Percentiles rank a stretch among this genome's conserved stretches.
These are phyloP conservation scores for Clarireedia sp. DNA, from an alignment of 2,329 filamentous ascomycete genomes.

Conservation along the genomic window DNA sequence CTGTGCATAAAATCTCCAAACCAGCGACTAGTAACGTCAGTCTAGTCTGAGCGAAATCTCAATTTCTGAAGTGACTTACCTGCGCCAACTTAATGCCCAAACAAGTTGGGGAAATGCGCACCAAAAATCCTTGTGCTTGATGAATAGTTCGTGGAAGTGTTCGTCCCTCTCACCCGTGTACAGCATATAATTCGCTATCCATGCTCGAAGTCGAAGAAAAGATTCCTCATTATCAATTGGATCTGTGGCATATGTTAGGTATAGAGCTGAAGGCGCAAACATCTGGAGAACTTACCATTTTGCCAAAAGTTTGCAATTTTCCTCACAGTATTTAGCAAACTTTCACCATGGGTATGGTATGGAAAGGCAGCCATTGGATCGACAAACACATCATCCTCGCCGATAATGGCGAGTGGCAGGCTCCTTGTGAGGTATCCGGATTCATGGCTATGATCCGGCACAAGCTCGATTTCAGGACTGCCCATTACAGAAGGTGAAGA, in stretches of 20 bases:
- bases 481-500: constrained; percentile 25
- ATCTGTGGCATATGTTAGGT: constrained; percentile 32
- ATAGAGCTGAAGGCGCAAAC: neutral
- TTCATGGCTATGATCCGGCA: constrained; percentile 23
- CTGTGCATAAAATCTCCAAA: constrained; percentile 27
- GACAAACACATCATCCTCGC: constrained; percentile 20
- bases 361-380: constrained; percentile 44
- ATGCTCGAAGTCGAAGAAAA: constrained; percentile 38
- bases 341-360: constrained; percentile 25
- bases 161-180: constrained; percentile 32
- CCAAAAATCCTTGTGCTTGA: constrained; percentile 44
- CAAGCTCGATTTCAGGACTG: constrained; percentile 28
- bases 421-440: constrained; percentile 19
- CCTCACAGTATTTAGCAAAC: constrained; percentile 15
- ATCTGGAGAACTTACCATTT: constrained; percentile 32
- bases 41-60: neutral
- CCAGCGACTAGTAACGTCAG: constrained; percentile 24
- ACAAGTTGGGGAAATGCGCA: constrained; percentile 43
- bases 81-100: constrained; percentile 33
- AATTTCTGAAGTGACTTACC: constrained; percentile 30
- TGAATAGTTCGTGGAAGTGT: constrained; percentile 36
- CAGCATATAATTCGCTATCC: constrained; percentile 42
- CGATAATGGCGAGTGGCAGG: constrained; percentile 25
- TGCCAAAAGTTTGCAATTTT: constrained; percentile 29
- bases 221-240: constrained; percentile 37